Evolutionary conservation across 2,329 filamentous ascomycete genomes (phyloP).

Genomic region (Fusarium sacchari): DNA sequence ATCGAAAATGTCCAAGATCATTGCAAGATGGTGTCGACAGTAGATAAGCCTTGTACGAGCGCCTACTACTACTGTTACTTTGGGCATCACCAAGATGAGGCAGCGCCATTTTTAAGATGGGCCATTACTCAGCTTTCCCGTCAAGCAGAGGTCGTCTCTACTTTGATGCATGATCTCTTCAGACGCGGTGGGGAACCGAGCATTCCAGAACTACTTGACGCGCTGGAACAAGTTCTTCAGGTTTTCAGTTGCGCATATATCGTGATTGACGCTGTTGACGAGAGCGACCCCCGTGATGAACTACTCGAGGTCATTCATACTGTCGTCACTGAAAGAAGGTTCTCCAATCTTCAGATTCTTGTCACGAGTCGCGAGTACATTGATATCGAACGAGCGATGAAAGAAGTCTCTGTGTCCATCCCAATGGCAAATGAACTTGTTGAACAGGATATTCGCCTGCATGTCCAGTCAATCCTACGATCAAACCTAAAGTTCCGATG

Average conservation of each 20-base stretch:
- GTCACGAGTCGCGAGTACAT: not conserved
- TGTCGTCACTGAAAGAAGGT: rapidly evolving
- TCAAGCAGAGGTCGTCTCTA: rapidly evolving
- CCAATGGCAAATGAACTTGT: not conserved
- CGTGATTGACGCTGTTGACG: not conserved
- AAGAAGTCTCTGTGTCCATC: rapidly evolving
- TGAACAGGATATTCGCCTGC: not conserved
- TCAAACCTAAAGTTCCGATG: rapidly evolving
- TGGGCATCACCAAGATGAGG: not conserved
- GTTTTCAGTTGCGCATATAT: rapidly evolving
- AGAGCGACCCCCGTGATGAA: rapidly evolving
- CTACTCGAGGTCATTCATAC: rapidly evolving
- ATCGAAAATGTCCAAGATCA: rapidly evolving
- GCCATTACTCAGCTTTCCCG: not conserved
- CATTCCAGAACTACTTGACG: rapidly evolving
- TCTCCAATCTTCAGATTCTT: rapidly evolving
- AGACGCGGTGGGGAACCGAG: rapidly evolving
- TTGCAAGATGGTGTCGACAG: rapidly evolving
- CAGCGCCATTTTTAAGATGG: not conserved
- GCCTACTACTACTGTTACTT: not conserved
- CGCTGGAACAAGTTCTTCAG: rapidly evolving
- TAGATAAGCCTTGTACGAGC: rapidly evolving
- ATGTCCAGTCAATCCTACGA: not conserved
- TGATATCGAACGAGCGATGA: not conserved
- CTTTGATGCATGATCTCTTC: rapidly evolving